Evolutionary conservation across 2,329 filamentous ascomycete genomes (phyloP).

Genomic region (Ascochyta rabiei): DNA sequence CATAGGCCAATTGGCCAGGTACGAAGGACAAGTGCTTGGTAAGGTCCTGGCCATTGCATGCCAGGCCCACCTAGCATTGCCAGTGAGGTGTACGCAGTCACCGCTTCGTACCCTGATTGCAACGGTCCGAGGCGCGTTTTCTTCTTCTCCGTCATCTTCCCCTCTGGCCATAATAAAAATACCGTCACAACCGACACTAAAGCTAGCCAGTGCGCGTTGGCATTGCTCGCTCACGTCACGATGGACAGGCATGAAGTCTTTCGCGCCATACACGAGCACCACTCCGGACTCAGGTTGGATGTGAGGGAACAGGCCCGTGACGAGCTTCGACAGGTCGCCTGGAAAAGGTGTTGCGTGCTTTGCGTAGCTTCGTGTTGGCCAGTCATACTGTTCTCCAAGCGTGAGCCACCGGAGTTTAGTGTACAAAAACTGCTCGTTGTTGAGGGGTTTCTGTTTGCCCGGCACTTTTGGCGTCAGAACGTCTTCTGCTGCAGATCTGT

Average conservation of each 20-base stretch:
- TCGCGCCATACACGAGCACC: conserved; percentile 88
- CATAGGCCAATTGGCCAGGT: conserved; percentile 75
- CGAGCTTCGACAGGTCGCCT: conserved; percentile 69
- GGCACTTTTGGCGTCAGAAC: conserved; percentile 67
- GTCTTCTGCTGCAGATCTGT: conserved; percentile 34
- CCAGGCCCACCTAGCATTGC: conserved; percentile 86
- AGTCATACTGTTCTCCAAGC: conserved; percentile 94
- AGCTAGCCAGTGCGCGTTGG: conserved; percentile 78
- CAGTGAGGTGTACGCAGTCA: conserved; percentile 87
- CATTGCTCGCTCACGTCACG: conserved; percentile 91
- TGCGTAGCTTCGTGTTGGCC: conserved; percentile 87
- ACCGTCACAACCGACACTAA: conserved; percentile 89
- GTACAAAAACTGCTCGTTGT: conserved; percentile 73
- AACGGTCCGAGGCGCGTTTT: conserved; percentile 38
- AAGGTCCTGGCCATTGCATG: conserved; percentile 92
- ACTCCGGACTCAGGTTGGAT: conserved; percentile 89
- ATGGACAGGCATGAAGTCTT: conserved; percentile 91
- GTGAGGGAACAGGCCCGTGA: conserved; percentile 76
- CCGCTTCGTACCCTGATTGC: conserved; percentile 70
- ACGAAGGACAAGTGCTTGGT: conserved; percentile 76
- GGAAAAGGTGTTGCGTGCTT: conserved; percentile 74
- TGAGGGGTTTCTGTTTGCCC: conserved; percentile 73
- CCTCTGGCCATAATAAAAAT: conserved; percentile 75
- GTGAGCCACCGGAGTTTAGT: conserved; percentile 93
- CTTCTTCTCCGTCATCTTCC: conserved; percentile 44